Base-by-base conservation (phyloP, 768 basidiomycete species). In the Hemileccinum rubropunctum region DNA sequence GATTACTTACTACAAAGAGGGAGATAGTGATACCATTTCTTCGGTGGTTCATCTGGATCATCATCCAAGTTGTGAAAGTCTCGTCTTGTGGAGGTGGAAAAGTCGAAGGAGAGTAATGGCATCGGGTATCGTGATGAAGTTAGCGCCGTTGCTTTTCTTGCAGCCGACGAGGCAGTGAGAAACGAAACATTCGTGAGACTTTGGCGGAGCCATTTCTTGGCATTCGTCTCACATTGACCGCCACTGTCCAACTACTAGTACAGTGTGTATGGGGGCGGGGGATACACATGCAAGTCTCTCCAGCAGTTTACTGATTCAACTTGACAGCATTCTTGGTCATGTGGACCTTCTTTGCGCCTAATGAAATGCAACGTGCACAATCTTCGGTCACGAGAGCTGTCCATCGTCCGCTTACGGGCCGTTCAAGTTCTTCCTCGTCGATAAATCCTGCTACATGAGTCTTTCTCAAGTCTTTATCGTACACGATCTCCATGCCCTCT, bases 1-100 rank as follows among this genome's bases (percentile, higher is more conserved):
- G 26, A 20, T 13, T 42, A 66, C 78, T 51, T 59, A 84, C 84
- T 69, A 54, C 67, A 76, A 14, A 85, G 73, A 21, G 83, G 84
- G 26, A 82, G 47, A 61, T 82, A 80, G 54, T 82, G 72, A 60
- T 74, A 76, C 81, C 82, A 84, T 49, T 61, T 71, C 62, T 76
- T 79, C 48, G 63, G 70, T 35, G 63, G 57, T 1, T 66, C 65
- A 23, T 76, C 71, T 26, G 63, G 58, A 40, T 72, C 68, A 7
- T 71, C 66, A 27, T 68, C 64, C 26, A 47, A 28, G 39, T 18
- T 30, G 1, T 34, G 40, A 33, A 28, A 21, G 34, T 60, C 52
- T 45, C 47, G 56, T 47, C 44, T 43, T 10, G 63, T 36, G 6
- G 62, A 42, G 3, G 46, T 26, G 17, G 56, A 43, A 26, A 60